Conservation (phyloP, 2,329 filamentous ascomycete species). For the Verruconis gallopava region DNA sequence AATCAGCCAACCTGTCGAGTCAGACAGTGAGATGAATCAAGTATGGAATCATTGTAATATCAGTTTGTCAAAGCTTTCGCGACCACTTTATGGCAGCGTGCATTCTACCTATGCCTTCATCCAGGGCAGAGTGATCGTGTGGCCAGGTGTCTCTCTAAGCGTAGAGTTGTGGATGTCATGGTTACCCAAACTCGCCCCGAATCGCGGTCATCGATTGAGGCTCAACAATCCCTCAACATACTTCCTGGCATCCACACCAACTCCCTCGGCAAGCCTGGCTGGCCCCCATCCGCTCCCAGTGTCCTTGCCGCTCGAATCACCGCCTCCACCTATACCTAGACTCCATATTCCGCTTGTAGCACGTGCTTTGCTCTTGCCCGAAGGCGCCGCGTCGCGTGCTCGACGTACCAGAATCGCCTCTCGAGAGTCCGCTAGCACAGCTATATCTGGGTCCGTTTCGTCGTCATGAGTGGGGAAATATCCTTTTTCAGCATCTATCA, state of each 20-base stretch:
- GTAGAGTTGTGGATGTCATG: too few relatives aligned
- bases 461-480: constrained; percentile 3
- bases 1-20: too few relatives aligned
- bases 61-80: too few relatives aligned
- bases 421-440: constrained; percentile 3
- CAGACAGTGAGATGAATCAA: too few relatives aligned
- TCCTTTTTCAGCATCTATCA: neutral
- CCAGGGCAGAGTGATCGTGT: too few relatives aligned
- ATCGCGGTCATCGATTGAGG: constrained; percentile 25
- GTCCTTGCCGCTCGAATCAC: constrained; percentile 16
- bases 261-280: constrained; percentile 53
- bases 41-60: too few relatives aligned
- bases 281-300: constrained; percentile 40
- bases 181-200: too few relatives aligned
- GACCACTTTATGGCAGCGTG: too few relatives aligned
- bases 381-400: constrained; percentile 8
- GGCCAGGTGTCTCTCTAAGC: too few relatives aligned
- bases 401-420: constrained; percentile 13
- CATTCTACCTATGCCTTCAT: too few relatives aligned
- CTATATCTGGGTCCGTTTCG: neutral
- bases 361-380: constrained; percentile 3
- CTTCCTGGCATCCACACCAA: constrained; percentile 61
- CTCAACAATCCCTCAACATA: constrained; percentile 63
- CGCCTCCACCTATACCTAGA: constrained; percentile 17
- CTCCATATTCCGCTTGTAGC: constrained; percentile 14